Conservation (phyloP, 495 filamentous ascomycete genomes). For the Jackrogersella multiformis region DNA sequence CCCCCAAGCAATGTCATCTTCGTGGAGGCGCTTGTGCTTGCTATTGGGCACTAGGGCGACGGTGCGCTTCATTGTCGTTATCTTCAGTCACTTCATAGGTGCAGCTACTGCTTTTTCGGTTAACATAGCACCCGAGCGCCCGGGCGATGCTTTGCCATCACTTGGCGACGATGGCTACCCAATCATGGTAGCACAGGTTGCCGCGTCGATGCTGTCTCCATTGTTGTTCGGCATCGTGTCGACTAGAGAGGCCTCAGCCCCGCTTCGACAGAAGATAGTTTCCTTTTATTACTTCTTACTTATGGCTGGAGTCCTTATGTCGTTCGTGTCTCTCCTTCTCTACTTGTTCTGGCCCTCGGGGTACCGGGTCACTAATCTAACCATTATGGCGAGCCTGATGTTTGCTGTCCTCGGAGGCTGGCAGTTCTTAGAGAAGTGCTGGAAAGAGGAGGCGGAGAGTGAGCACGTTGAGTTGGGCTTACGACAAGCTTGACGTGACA, state of each 20-base stretch:
- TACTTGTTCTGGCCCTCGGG: constrained; percentile 27
- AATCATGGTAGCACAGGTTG: constrained; percentile 23
- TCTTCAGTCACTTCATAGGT: constrained; percentile 22
- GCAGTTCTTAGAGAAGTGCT: constrained; percentile 31
- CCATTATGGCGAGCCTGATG: constrained; percentile 21
- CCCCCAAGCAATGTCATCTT: not conserved
- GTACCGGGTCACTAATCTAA: constrained; percentile 18
- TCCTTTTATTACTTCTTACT: constrained; percentile 22
- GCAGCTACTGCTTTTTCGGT: constrained; percentile 6
- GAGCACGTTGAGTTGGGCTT: constrained; percentile 12
- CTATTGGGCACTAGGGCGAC: not conserved
- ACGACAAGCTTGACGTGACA: not conserved
- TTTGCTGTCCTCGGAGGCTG: constrained; percentile 27
- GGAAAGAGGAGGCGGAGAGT: constrained; percentile 2
- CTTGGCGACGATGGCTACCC: constrained; percentile 13
- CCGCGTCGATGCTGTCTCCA: constrained; percentile 22
- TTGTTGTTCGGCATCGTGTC: constrained; percentile 19
- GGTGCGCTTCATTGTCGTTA: constrained; percentile 21
- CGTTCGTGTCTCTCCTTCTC: constrained; percentile 23
- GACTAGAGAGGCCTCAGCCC: not conserved
- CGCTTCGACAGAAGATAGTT: constrained; percentile 14
- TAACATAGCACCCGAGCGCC: not conserved
- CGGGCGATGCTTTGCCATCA: constrained; percentile 5
- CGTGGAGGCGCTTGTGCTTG: not conserved
- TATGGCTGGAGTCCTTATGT: constrained; percentile 21